A percentile compares a stretch with the other conserved stretches of the same genome.
These are phyloP conservation scores for Umbelopsis sp. DNA, from an alignment of 192 early-diverging fungal species.

Conservation along the genomic window DNA sequence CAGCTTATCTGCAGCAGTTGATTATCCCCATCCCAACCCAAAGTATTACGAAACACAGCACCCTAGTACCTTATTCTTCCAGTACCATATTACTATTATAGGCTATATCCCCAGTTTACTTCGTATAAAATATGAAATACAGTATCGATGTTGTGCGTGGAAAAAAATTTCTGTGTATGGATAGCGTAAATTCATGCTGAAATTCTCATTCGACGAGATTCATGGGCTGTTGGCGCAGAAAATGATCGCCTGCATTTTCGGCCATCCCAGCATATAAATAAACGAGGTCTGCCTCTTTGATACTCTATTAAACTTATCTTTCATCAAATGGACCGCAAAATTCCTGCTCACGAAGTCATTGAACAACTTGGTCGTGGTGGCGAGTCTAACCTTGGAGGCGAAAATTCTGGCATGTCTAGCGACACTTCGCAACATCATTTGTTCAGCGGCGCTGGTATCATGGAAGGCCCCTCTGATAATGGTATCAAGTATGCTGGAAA, in stretches of 20 bases:
- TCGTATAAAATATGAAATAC: no score
- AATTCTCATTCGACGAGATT: neutral
- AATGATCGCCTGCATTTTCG: neutral
- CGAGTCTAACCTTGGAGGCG: neutral
- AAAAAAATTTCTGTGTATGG: neutral
- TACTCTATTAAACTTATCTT: neutral
- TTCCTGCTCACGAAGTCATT: constrained; percentile 7
- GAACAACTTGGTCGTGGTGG: constrained; percentile 9
- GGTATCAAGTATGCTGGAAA: neutral
- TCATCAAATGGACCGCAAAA: constrained; percentile 2
- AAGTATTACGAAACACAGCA: no score
- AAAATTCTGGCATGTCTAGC: neutral
- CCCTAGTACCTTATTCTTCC: no score
- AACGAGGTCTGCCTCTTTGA: neutral
- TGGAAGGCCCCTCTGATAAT: neutral
- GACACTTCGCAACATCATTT: neutral
- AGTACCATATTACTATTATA: no score
- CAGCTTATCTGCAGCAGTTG: neutral
- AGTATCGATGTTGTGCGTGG: neutral
- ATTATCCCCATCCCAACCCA: neutral
- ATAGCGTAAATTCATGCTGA: neutral
- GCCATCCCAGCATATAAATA: neutral
- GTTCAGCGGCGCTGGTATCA: constrained; percentile 1
- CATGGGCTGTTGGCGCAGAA: neutral
- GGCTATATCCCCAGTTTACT: no score